Percentiles rank a stretch among this genome's conserved stretches.
Evolutionary conservation across 331 rosid species (phyloP).

Genomic region (Arachis monticola): DNA sequence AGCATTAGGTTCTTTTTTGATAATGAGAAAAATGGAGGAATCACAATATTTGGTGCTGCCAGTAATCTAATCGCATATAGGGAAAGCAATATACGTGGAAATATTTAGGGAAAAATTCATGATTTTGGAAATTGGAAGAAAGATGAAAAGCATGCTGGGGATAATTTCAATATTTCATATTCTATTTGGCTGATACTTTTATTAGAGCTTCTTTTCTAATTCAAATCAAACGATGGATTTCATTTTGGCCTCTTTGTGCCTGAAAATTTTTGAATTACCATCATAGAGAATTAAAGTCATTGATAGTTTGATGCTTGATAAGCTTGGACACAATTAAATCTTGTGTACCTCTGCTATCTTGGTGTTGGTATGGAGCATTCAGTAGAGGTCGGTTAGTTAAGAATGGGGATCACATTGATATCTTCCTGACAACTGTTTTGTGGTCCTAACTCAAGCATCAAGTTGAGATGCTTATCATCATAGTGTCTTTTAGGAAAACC

Average conservation of each 20-base stretch:
- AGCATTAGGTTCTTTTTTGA: slow-evolving; percentile 32
- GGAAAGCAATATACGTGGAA: slow-evolving; percentile 1
- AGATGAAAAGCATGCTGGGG: slow-evolving; percentile 22
- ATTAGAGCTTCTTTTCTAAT: slow-evolving; percentile 10
- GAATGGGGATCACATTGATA: slow-evolving; percentile 11
- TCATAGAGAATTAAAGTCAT: slow-evolving; percentile 20
- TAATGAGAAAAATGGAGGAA: slow-evolving; percentile 34
- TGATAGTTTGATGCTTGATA: not conserved
- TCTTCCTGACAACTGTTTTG: slow-evolving; percentile 5
- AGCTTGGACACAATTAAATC: slow-evolving; percentile 19
- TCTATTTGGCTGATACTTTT: slow-evolving; percentile 16
- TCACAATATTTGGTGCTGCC: slow-evolving; percentile 35
- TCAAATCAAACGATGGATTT: slow-evolving; percentile 28
- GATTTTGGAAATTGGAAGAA: slow-evolving; percentile 21
- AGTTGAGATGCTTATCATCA: slow-evolving; percentile 10
- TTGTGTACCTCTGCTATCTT: slow-evolving; percentile 3
- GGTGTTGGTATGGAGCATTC: not conserved
- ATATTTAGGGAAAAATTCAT: slow-evolving; percentile 14
- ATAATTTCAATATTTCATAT: not conserved
- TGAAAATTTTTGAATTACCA: slow-evolving; percentile 6
- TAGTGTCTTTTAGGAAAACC: slow-evolving; percentile 5
- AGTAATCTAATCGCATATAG: slow-evolving; percentile 18
- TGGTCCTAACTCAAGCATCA: not conserved
- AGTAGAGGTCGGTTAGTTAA: not conserved
- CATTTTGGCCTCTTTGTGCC: slow-evolving; percentile 16